Evolutionary conservation across 306 rosid species (phyloP), one percentile per base, ranked within the genome.

Genomic region (Dryas octopetala): DNA sequence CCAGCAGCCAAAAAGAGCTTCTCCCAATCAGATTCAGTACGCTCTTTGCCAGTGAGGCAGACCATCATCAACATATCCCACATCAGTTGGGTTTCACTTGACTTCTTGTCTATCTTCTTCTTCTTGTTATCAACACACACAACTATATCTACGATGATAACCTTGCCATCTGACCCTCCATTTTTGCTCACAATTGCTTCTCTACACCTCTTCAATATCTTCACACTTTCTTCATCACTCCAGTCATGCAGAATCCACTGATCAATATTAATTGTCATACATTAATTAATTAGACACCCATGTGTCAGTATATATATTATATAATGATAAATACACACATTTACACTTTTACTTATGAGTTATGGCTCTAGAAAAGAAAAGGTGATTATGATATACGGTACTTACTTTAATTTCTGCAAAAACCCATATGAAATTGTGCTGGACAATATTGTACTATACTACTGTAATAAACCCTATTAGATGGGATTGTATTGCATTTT

Each of bases 231-330:
- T 47, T 83, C 84, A 5, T 83, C 86, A 7, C 59, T 79, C 84
- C 84, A 83, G 12, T 79, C 48, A 62, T 83, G 86, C 28, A 83
- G 16, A 70, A 79, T 73, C 83, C 79, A 83, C 83, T 83, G 17
- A 53, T 1, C 14, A 14, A 16, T 6, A 14, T 28, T 28, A 2
- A 28, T 28, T 28, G 32, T 53, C 17, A 5, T 6, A 6, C 14
- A 16, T 15, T 7, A 54, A 1, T 53, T 6, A 53, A 53, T 16
- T 53, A 53, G 58, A 14, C 6, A 28, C 32, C 32, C 32, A 28
- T 28, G 32, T 28, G 32, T 28, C 32, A 28, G 2, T 28, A 28
- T 28, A 28, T 1, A 28, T 28, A 15, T 14, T 19, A 19, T 19
- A 19, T 19, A 19, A 53, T 7, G 58, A 53, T 14, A 16, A 3